Percentiles rank a stretch among this genome's conserved stretches.
Evolutionary conservation across 75 land plant species (phyloP).

Genomic region (Pinus taeda): DNA sequence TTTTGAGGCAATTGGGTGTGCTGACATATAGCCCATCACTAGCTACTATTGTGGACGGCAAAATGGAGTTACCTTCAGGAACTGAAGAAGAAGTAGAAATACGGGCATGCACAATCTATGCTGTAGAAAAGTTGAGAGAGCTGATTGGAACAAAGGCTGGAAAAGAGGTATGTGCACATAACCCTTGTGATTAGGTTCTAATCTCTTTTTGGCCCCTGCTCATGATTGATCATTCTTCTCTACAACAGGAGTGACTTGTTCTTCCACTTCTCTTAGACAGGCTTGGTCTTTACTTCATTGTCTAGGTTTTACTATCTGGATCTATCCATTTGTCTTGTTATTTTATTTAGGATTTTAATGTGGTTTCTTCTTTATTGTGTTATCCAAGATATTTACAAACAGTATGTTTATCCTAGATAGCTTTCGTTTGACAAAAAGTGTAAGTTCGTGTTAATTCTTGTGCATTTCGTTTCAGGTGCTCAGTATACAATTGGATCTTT

Average conservation of each 20-base stretch:
- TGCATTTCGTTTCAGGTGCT: conserved; percentile 50
- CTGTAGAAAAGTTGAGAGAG: conserved; percentile 90
- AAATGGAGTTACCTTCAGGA: conserved; percentile 70
- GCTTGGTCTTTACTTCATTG: no score
- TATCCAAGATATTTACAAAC: no score
- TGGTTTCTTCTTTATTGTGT: not conserved
- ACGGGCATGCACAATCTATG: conserved; percentile 87
- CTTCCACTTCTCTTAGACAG: no score
- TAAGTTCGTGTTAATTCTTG: not conserved
- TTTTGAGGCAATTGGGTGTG: conserved; percentile 79
- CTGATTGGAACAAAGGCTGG: conserved; percentile 49
- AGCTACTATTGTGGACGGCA: conserved; percentile 52
- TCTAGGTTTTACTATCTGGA: no score
- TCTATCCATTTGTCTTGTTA: no score
- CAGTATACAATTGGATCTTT: conserved; percentile 89
- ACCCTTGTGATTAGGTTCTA: no score
- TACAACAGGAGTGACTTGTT: no score
- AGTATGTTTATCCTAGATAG: no score
- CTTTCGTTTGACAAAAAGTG: not conserved
- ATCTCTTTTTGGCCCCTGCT: no score
- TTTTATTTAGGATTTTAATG: not conserved
- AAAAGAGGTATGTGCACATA: conserved; percentile 52
- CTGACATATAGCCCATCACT: conserved; percentile 65
- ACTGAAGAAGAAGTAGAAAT: conserved; percentile 93
- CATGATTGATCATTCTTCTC: no score